Conservation (phyloP, 176 grass and related monocot species). For the Oryza meyeriana region DNA sequence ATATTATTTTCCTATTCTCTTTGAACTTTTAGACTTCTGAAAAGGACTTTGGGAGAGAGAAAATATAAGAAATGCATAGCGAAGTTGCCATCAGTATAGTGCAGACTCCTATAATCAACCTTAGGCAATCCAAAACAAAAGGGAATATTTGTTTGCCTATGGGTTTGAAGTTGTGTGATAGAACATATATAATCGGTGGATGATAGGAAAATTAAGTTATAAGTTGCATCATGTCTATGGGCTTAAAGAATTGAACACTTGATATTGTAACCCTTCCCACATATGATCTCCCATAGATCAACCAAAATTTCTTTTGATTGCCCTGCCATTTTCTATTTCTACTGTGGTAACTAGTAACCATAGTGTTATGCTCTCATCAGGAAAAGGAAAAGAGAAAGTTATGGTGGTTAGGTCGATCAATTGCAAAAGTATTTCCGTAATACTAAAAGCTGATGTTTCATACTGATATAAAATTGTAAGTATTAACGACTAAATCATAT, state of each 20-base stretch:
- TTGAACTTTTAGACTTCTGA: slow-evolving; percentile 22
- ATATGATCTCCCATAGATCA: neutral
- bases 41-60: neutral
- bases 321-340: neutral
- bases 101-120: slow-evolving; percentile 27
- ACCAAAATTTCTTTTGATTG: neutral
- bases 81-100: slow-evolving; percentile 1
- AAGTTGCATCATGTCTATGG: slow-evolving; percentile 1
- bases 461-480: neutral
- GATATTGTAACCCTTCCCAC: slow-evolving; percentile 10
- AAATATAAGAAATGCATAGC: slow-evolving; percentile 24
- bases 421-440: neutral
- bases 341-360: neutral
- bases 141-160: neutral
- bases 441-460: neutral
- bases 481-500: neutral
- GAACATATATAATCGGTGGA: slow-evolving; percentile 20
- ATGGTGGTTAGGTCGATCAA: neutral
- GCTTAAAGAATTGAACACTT: neutral
- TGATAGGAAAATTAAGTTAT: neutral
- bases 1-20: slow-evolving; percentile 12
- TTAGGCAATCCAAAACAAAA: slow-evolving; percentile 32
- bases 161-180: slow-evolving; percentile 18
- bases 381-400: neutral
- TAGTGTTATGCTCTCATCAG: neutral